Base-by-base conservation (phyloP, 805 yeast genomes). In the Brettanomyces naardenensis region DNA sequence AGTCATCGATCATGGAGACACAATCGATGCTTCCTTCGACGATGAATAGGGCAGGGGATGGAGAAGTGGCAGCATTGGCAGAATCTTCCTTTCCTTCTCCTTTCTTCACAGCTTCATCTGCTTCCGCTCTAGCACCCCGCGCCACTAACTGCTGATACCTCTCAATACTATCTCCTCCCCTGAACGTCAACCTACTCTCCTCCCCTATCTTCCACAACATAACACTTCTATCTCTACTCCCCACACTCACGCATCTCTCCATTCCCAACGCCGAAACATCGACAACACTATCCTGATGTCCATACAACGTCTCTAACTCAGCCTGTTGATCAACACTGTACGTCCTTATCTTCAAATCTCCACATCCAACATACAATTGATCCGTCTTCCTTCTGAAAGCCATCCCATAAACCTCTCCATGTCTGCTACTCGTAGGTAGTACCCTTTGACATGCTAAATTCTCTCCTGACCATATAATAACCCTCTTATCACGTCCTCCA, bases 161-260 rank as follows among this genome's bases (percentile, higher is more conserved):
- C 48, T 63, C 75, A 34, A 59, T 65, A 2, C 59, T 61, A 52
- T 87, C 95, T 41, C 94, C 95, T 44, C 95, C 95, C 55, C 95
- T 74, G 59, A 90, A 90, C 0, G 96, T 88, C 51, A 92, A 72
- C 54, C 97, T 76, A 1, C 95, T 78, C 62, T 92, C 98, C 52
- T 92, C 98, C 19, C 95, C 77, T 47, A 92, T 87, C 58, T 92
- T 92, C 98, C 98, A 92, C 51, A 85, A 67, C 80, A 94, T 82
- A 7, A 90, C 96, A 4, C 96, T 85, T 52, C 94, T 79, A 62
- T 92, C 98, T 50, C 97, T 76, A 3, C 95, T 71, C 14, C 98
- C 98, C 23, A 90, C 97, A 19, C 95, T 86, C 14, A 92, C 89
- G 66, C 98, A 92, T 41, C 96, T 76, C 54, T 92, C 97, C 58